Evolutionary conservation across 78 protist species (phyloP), one percentile per base, ranked within the genome.

Genomic region (Mastigamoeba balamuthi): DNA sequence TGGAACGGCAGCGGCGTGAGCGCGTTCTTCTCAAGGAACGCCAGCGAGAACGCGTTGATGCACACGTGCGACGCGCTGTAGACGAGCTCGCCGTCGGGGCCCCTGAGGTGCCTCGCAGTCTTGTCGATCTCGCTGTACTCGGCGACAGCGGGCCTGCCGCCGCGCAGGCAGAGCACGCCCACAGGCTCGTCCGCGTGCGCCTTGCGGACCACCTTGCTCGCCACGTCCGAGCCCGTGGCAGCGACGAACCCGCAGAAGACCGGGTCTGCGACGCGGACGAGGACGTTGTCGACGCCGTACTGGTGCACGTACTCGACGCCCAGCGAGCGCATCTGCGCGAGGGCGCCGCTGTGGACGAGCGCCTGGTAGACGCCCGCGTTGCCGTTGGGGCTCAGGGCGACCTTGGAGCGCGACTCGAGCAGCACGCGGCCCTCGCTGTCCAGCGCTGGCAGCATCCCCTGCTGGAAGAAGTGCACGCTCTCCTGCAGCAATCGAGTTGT

Each of bases 351-450:
- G 6, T 52, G 44, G 0, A 5, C 39, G 9, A 96, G 74, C 4
- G 95, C 89, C 7, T 64, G 3, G 75, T 82, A 92, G 29, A 94
- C 38, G 8, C 98, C 99, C 28, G 97, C 99, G 82, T 96, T 96
- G 4, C 99, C 99, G 69, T 93, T 89, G 23, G 99, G 98, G 0
- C 96, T 69, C 25, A 37, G 30, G 30, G 95, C 84, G 10, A 81
- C 82, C 83, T 72, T 77, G 0, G 37, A 29, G 3, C 36, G 28
- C 30, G 80, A 23, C 38, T 80, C 91, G 37, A 80, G 66, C 6
- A 85, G 85, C 10, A 94, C 74, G 71, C 88, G 84, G 23, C 96
- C 97, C 5, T 94, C 96, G 30, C 40, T 40, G 6, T 76, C 41
- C 30, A 94, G 9, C 65, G 92, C 82, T 8, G 98, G 99, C 38